Evolutionary conservation across 83 land plant genomes (phyloP).

Genomic region (Picea abies): DNA sequence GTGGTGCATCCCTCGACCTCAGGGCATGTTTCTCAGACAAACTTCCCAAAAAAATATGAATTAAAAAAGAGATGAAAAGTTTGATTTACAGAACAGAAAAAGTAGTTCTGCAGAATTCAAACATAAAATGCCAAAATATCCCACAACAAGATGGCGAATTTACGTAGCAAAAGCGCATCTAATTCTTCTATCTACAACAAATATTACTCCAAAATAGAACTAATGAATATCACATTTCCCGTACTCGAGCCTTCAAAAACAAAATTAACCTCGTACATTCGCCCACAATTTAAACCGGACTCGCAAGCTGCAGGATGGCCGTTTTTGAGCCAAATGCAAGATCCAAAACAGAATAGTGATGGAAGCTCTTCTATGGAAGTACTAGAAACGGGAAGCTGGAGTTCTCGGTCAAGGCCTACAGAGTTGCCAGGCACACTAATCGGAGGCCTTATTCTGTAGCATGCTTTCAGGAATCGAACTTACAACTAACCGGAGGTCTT

Average conservation of each 20-base stretch:
- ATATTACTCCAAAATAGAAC: not conserved
- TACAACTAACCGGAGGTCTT: no score
- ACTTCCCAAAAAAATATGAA: no score
- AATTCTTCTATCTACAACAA: not conserved
- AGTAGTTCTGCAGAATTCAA: not conserved
- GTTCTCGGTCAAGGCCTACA: not conserved
- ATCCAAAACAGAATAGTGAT: no score
- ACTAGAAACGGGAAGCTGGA: not conserved
- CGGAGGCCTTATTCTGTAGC: not conserved
- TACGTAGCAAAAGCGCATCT: not conserved
- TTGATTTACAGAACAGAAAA: not conserved
- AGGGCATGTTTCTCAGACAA: no score
- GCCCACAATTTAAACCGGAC: not conserved
- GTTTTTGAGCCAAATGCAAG: not conserved
- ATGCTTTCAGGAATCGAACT: no score
- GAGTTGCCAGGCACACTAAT: not conserved
- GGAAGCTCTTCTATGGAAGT: no score
- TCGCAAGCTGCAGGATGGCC: not conserved
- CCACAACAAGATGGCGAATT: not conserved
- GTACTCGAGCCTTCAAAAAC: not conserved
- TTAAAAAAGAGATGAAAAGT: no score
- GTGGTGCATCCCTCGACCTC: no score
- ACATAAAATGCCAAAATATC: not conserved
- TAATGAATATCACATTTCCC: not conserved
- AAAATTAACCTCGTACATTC: not conserved